Base-by-base conservation (phyloP, 1,284 basidiomycete genomes). In the Cystobasidium slooffiae region DNA sequence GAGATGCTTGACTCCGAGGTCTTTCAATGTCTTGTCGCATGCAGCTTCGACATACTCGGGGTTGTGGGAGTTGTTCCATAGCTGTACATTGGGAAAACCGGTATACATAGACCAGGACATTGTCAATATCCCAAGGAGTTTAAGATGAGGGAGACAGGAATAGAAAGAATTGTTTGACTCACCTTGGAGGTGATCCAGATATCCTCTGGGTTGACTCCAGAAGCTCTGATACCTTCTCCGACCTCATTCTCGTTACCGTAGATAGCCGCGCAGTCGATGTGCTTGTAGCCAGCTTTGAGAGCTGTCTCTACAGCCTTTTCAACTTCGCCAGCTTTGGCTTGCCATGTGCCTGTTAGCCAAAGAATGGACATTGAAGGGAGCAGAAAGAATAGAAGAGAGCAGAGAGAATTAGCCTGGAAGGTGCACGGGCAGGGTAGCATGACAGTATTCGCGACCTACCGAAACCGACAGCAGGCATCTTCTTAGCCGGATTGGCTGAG, bases 131-230 rank as follows among this genome's bases (percentile, higher is more conserved):
- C n/a, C n/a, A n/a, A n/a, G n/a, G n/a, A n/a, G n/a, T n/a, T n/a
- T n/a, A n/a, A n/a, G n/a, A n/a, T n/a, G n/a, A n/a, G n/a, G n/a
- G n/a, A n/a, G n/a, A n/a, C n/a, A n/a, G 14, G 1, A 51, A 51
- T 2, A 51, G 47, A 16, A 6, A 44, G 31, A 16, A 16, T 59
- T 39, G 6, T 37, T 4, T 20, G 39, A 75, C 76, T 81, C 80
- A 83, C 77, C 79, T 95, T 93, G 74, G 89, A 90, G 6, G 92
- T 86, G 79, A 95, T 88, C 82, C 91, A 95, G 76, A 96, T 86
- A 76, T 94, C 90, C 55, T 87, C 86, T 76, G 93, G 87, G 66
- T 89, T 88, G 24, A 94, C 87, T 44, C 91, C 92, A 67, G 89
- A 90, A 56, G 86, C 86, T 79, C 86, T 88, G 83, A 96, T 89